A percentile compares a stretch with the other conserved stretches of the same genome.
Conservation (phyloP, 805 yeast genomes). For the Suhomyces prunicola region DNA sequence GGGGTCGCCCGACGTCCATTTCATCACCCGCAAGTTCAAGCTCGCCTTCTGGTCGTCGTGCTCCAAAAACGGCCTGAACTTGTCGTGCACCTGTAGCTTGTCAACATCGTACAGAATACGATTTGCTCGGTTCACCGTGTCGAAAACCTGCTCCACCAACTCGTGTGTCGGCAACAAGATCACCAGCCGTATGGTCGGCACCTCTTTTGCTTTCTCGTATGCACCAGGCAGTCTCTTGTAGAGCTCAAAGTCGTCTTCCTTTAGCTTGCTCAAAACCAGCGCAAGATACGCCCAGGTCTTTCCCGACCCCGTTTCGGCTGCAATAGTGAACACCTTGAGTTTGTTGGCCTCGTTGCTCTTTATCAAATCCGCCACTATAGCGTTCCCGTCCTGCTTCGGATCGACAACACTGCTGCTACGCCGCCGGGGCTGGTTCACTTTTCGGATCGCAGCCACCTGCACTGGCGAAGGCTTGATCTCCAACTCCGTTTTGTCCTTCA, state of each 20-base stretch:
- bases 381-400: conserved; percentile 15
- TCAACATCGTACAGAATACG: conserved; percentile 18
- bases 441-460: conserved; percentile 71
- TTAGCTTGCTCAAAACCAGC: conserved; percentile 67
- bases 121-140: conserved; percentile 36
- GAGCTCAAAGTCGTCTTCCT: conserved; percentile 47
- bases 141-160: conserved; percentile 73
- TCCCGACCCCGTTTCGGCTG: conserved; percentile 97
- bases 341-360: conserved; percentile 27
- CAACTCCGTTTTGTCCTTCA: conserved; percentile 28
- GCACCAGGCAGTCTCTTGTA: conserved; percentile 16
- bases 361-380: conserved; percentile 25
- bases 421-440: conserved; percentile 43
- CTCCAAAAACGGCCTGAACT: conserved; percentile 20
- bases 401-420: conserved; percentile 22
- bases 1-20: conserved; percentile 62
- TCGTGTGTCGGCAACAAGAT: conserved; percentile 90
- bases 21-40: conserved; percentile 45
- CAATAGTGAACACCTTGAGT: conserved; percentile 67
- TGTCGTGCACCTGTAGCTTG: conserved; percentile 16
- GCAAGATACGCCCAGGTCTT: conserved; percentile 90
- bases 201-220: conserved; percentile 21
- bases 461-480: conserved; percentile 68
- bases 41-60: conserved; percentile 19
- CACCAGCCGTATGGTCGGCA: conserved; percentile 56